phyloP scores from a whole-genome alignment of 129 eudicot genomes.

The Saussurea involucrata region DNA sequence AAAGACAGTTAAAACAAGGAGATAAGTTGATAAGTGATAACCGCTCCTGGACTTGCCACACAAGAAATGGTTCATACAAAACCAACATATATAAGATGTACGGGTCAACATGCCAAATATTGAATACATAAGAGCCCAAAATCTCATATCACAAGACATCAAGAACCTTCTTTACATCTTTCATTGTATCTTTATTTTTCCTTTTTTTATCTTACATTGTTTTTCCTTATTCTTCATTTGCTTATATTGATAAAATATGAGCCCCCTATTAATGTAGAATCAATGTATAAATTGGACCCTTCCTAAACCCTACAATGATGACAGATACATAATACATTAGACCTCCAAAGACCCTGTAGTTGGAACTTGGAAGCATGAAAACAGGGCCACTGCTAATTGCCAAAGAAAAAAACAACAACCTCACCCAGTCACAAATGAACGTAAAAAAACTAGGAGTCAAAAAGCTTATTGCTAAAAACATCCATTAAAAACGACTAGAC shows the following conservation, averaged over 20 bases:
- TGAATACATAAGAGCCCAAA: not conserved
- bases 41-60: not conserved
- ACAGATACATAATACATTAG: slow-evolving; percentile 5
- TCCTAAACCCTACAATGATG: slow-evolving; percentile 7
- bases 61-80: not conserved
- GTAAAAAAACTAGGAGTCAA: not conserved
- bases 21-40: not conserved
- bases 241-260: not conserved
- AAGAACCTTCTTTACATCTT: not conserved
- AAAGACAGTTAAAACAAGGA: not conserved
- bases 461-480: not conserved
- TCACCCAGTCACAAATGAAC: slow-evolving; percentile 3
- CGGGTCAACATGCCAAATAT: slow-evolving; percentile 3
- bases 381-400: not conserved
- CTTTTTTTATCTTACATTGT: not conserved
- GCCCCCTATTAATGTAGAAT: not conserved
- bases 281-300: not conserved
- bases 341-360: not conserved
- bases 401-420: not conserved
- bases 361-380: not conserved
- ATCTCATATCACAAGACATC: not conserved
- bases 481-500: not conserved
- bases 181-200: not conserved
- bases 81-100: not conserved
- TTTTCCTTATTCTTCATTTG: not conserved